Evolutionary conservation across 2,329 filamentous ascomycete species (phyloP).

Genomic region (Endothia cerciana): DNA sequence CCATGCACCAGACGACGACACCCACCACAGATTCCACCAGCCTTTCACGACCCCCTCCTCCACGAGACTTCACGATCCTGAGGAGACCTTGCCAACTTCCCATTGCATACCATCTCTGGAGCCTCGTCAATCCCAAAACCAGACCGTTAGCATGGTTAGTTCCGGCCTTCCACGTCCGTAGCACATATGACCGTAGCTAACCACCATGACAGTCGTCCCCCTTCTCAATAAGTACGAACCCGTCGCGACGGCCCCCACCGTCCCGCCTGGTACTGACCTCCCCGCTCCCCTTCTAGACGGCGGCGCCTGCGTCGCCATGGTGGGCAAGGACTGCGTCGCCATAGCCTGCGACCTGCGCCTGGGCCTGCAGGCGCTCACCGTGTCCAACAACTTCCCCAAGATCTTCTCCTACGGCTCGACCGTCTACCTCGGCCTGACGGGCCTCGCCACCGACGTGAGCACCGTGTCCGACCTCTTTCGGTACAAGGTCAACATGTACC

Average conservation of each 20-base stretch:
- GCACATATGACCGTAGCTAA: constrained; percentile 38
- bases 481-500: constrained; percentile 99
- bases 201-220: constrained; percentile 70
- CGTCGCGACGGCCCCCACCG: background rate
- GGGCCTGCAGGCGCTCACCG: constrained; percentile 92
- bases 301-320: constrained; percentile 97
- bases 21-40: constrained; percentile 15
- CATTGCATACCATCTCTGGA: background rate
- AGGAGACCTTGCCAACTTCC: background rate
- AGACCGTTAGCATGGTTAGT: constrained; percentile 40
- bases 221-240: constrained; percentile 82
- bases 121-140: background rate
- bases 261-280: constrained; percentile 31
- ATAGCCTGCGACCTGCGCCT: constrained; percentile 99
- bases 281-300: constrained; percentile 59
- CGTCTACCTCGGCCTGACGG: constrained; percentile 93
- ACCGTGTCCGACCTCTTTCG: constrained; percentile 97
- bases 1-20: constrained; percentile 13
- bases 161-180: constrained; percentile 12
- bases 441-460: constrained; percentile 91
- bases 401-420: constrained; percentile 92
- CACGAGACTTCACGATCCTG: background rate
- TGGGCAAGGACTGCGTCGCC: constrained; percentile 98
- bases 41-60: constrained; percentile 3
- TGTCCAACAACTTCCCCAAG: constrained; percentile 99